Evolutionary conservation across 805 yeast genomes (phyloP).

Genomic region (Tetrapisispora taiwanensis): DNA sequence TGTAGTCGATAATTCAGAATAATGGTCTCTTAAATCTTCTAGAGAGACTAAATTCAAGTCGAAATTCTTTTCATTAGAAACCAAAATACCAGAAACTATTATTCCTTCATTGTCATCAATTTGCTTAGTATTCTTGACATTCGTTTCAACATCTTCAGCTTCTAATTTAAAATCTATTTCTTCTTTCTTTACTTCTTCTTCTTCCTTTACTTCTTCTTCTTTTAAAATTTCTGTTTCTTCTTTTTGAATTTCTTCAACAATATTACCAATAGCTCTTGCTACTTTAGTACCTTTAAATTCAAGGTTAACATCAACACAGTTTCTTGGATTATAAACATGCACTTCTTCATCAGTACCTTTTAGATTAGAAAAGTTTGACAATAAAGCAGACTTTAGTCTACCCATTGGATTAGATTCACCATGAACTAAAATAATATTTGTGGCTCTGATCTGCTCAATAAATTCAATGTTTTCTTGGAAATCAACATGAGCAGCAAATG

Average conservation of each 20-base stretch:
- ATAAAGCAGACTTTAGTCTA: conserved; percentile 80
- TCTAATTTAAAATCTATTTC: too few species aligned
- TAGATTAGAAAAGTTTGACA: conserved; percentile 72
- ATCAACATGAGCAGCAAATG: conserved; percentile 99
- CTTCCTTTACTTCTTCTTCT: neutral
- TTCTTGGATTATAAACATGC: conserved; percentile 83
- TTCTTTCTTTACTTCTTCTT: too few species aligned
- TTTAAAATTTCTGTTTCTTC: conserved; percentile 22
- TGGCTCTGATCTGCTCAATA: conserved; percentile 79
- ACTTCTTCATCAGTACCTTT: conserved; percentile 86
- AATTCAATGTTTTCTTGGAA: conserved; percentile 87
- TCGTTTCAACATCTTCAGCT: neutral
- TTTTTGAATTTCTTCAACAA: conserved; percentile 38
- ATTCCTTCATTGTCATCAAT: conserved; percentile 39
- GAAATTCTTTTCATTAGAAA: conserved; percentile 69
- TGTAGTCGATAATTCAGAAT: conserved; percentile 74
- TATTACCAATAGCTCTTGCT: conserved; percentile 62
- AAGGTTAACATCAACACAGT: conserved; percentile 69
- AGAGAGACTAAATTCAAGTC: conserved; percentile 74
- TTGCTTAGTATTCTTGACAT: conserved; percentile 1
- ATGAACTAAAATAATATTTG: conserved; percentile 81
- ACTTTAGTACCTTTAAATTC: conserved; percentile 75
- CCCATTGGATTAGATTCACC: conserved; percentile 99
- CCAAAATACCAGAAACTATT: conserved; percentile 70
- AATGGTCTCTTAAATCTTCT: conserved; percentile 77